Conservation (phyloP, 2,329 filamentous ascomycete genomes). For the Penicillium rolfsii region DNA sequence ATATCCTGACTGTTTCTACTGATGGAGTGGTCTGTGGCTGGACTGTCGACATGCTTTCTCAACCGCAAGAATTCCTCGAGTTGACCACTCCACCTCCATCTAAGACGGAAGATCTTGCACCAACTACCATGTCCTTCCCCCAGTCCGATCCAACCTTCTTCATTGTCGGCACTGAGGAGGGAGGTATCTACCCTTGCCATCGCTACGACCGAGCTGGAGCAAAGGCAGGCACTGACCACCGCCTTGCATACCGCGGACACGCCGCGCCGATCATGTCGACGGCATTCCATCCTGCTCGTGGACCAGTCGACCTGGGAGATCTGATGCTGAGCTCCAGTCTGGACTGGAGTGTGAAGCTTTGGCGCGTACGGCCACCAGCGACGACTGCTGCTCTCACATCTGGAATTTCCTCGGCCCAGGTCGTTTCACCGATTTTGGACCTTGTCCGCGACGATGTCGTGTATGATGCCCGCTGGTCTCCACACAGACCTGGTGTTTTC, state of each 20-base stretch:
- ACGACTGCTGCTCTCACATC: slow-evolving; percentile 46
- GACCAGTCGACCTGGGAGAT: slow-evolving; percentile 91
- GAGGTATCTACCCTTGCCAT: slow-evolving; percentile 93
- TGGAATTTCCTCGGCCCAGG: slow-evolving; percentile 47
- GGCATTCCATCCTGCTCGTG: slow-evolving; percentile 90
- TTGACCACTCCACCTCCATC: slow-evolving; percentile 82
- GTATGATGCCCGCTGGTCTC: slow-evolving; percentile 95
- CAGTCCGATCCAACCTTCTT: slow-evolving; percentile 96
- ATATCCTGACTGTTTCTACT: slow-evolving; percentile 95
- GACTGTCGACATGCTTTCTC: slow-evolving; percentile 96
- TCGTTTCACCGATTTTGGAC: slow-evolving; percentile 77
- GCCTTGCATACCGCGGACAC: slow-evolving; percentile 86
- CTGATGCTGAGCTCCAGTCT: slow-evolving; percentile 88
- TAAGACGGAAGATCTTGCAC: slow-evolving; percentile 91
- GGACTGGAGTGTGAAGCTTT: slow-evolving; percentile 97
- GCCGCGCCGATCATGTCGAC: slow-evolving; percentile 94
- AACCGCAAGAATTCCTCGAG: slow-evolving; percentile 92
- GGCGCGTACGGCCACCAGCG: slow-evolving; percentile 73
- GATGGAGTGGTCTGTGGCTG: slow-evolving; percentile 96
- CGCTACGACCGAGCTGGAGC: slow-evolving; percentile 96
- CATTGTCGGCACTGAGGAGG: slow-evolving; percentile 94
- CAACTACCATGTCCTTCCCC: slow-evolving; percentile 92
- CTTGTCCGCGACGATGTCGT: slow-evolving; percentile 94
- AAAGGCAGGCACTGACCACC: slow-evolving; percentile 90
- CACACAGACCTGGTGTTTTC: slow-evolving; percentile 91